These are phyloP conservation scores for Triticum timopheevii DNA, from an alignment of 176 grass and related monocot genomes.

Conservation along the genomic window DNA sequence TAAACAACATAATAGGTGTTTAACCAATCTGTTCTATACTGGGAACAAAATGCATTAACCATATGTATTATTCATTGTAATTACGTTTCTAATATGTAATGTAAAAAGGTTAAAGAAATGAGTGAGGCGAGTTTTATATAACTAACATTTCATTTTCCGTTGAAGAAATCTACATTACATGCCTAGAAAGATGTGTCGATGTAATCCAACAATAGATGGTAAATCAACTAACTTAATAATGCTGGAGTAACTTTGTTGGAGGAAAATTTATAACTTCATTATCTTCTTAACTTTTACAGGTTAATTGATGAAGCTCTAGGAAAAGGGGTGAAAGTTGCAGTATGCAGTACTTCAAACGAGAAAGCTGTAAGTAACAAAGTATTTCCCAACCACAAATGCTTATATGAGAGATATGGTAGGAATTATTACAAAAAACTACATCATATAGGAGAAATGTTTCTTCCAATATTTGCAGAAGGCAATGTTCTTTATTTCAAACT, in stretches of 20 bases:
- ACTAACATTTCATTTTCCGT: background rate
- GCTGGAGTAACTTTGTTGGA: background rate
- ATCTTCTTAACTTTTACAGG: slow-evolving; percentile 45
- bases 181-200: background rate
- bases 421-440: background rate
- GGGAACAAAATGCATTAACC: background rate
- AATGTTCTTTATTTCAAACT: background rate
- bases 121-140: background rate
- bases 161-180: background rate
- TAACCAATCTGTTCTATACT: background rate
- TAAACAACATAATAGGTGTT: background rate
- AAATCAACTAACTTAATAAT: background rate
- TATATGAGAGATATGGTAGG: background rate
- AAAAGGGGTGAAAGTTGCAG: slow-evolving; percentile 86
- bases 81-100: background rate
- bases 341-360: slow-evolving; percentile 98
- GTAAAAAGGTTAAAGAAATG: background rate
- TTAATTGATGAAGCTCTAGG: slow-evolving; percentile 89
- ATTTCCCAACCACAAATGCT: slow-evolving; percentile 7
- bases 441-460: background rate
- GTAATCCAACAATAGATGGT: background rate
- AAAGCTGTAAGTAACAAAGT: slow-evolving; percentile 72
- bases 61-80: background rate
- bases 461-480: background rate
- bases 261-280: background rate